A percentile compares a stretch with the other conserved stretches of the same genome.
These are phyloP conservation scores for Lactarius sp. DNA, from an alignment of 768 basidiomycete species.

Conservation along the genomic window DNA sequence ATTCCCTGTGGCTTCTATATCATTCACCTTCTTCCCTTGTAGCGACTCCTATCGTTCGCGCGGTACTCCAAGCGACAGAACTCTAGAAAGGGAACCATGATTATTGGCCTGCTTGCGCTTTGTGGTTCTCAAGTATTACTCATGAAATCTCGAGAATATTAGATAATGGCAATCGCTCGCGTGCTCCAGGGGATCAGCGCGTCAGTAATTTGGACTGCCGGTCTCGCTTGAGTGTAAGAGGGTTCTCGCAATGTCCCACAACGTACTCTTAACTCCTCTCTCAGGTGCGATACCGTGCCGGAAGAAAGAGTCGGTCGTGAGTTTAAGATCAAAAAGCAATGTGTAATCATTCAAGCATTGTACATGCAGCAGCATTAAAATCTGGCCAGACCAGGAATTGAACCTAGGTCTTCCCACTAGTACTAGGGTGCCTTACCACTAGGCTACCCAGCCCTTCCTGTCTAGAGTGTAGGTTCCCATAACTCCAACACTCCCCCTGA, in stretches of 20 bases:
- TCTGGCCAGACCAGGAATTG: no score
- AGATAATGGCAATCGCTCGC: conserved; percentile 39
- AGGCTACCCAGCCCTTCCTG: no score
- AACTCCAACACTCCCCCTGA: no score
- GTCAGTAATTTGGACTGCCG: conserved; percentile 38
- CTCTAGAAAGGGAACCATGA: conserved; percentile 32
- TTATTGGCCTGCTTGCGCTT: conserved; percentile 33
- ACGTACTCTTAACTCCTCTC: neutral
- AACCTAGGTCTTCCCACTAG: no score
- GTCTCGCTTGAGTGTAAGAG: conserved; percentile 37
- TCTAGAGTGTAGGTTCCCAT: no score
- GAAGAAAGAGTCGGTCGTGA: conserved; percentile 34
- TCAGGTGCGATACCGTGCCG: conserved; percentile 37
- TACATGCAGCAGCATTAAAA: no score
- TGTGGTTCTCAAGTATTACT: conserved; percentile 37
- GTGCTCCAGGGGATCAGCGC: conserved; percentile 40
- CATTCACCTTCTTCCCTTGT: neutral
- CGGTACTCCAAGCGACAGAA: conserved; percentile 35
- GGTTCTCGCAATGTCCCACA: neutral
- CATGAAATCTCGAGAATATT: conserved; percentile 38
- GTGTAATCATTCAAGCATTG: neutral
- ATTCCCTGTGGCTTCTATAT: conserved; percentile 3
- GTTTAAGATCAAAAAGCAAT: conserved; percentile 16
- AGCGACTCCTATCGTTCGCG: conserved; percentile 38
- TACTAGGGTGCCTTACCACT: no score